Evolutionary conservation across 2,329 filamentous ascomycete genomes (phyloP).

Genomic region (Zymoseptoria brevis): DNA sequence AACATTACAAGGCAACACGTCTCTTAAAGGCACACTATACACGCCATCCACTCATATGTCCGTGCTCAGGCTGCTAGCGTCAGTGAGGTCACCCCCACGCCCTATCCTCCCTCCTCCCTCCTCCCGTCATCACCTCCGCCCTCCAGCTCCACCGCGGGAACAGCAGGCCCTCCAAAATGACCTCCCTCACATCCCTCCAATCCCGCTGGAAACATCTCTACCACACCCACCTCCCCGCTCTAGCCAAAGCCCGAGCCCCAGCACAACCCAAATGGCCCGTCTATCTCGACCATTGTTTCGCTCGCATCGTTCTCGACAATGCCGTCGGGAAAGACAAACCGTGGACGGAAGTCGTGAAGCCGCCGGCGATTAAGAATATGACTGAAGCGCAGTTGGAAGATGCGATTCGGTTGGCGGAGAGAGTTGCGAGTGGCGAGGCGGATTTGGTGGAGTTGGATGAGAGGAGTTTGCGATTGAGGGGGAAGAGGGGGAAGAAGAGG

Average conservation of each 20-base stretch:
- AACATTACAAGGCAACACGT: neutral
- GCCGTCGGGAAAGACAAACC: slow-evolving; percentile 32
- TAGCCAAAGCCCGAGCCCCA: slow-evolving; percentile 24
- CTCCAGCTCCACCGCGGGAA: neutral
- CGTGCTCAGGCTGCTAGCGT: neutral
- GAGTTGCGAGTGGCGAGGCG: slow-evolving; percentile 31
- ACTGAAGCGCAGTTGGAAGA: slow-evolving; percentile 29
- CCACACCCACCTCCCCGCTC: slow-evolving; percentile 21
- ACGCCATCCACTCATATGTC: neutral
- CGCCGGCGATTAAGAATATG: slow-evolving; percentile 41
- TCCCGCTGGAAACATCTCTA: slow-evolving; percentile 24
- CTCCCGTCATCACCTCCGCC: neutral
- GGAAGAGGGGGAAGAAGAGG: slow-evolving; percentile 24
- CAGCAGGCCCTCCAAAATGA: neutral
- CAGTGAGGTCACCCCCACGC: neutral
- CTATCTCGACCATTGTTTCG: slow-evolving; percentile 38
- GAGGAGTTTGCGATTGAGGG: slow-evolving; percentile 33
- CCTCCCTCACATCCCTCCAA: slow-evolving; percentile 12
- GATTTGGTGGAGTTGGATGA: slow-evolving; percentile 35
- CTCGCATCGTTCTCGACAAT: slow-evolving; percentile 39
- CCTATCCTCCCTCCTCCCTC: neutral
- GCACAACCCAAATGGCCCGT: slow-evolving; percentile 37
- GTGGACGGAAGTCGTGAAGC: slow-evolving; percentile 36
- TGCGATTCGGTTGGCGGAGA: slow-evolving; percentile 33
- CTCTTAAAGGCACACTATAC: neutral